Evolutionary conservation across 2,329 filamentous ascomycete genomes (phyloP).

Genomic region (Fusarium sp.): DNA sequence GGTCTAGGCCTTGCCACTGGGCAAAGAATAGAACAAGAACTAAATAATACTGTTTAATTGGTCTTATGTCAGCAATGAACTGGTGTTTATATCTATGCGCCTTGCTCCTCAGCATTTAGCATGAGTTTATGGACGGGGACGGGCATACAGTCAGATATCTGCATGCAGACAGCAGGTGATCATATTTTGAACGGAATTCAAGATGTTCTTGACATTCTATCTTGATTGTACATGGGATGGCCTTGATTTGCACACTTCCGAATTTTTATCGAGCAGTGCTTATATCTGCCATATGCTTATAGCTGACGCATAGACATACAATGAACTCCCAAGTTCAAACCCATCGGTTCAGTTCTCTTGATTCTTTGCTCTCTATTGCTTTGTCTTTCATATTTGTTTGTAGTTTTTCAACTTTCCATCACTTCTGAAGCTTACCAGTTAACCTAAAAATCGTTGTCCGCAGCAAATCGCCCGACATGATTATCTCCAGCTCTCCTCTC

Average conservation of each 20-base stretch:
- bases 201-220: not conserved
- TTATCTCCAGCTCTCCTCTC: conserved; percentile 35
- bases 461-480: conserved; percentile 26
- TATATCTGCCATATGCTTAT: conserved; percentile 4
- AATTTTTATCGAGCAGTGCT: not conserved
- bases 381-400: not conserved
- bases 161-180: not conserved
- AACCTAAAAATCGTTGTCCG: not conserved
- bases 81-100: not conserved
- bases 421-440: too few relatives aligned
- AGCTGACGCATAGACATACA: not conserved
- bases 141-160: not conserved
- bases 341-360: too few relatives aligned
- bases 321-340: not conserved
- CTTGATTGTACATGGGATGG: not conserved
- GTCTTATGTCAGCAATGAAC: not conserved
- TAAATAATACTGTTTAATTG: not conserved
- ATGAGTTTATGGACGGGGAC: not conserved
- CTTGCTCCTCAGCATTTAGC: not conserved
- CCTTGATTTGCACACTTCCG: not conserved
- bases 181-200: not conserved
- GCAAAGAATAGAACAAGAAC: not conserved
- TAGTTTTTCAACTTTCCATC: not conserved
- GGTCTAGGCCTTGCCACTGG: not conserved
- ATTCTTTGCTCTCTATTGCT: not conserved